A percentile compares a stretch with the other conserved stretches of the same genome.
These are phyloP conservation scores for Fragaria ananassa DNA, from an alignment of 306 rosid species.

Conservation along the genomic window DNA sequence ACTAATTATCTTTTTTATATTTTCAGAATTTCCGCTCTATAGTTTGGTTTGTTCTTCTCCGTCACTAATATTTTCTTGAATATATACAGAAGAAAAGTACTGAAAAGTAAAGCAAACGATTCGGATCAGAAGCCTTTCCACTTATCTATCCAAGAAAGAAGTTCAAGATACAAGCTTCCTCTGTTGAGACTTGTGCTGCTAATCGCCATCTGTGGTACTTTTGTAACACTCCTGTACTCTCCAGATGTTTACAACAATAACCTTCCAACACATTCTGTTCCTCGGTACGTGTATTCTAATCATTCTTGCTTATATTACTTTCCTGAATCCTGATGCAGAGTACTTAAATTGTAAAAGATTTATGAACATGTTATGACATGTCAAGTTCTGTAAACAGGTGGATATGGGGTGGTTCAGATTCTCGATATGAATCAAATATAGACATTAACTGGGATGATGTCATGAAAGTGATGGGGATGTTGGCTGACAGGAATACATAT, in stretches of 20 bases:
- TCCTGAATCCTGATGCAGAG: background rate
- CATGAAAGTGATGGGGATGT: conserved; percentile 37
- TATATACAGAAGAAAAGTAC: conserved; percentile 48
- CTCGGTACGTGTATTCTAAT: conserved; percentile 43
- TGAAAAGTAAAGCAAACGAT: conserved; percentile 53
- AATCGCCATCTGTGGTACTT: conserved; percentile 53
- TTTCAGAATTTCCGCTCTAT: background rate
- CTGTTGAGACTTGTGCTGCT: conserved; percentile 56
- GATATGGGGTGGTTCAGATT: conserved; percentile 85
- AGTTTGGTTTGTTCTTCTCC: background rate
- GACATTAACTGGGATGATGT: conserved; percentile 60
- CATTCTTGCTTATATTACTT: background rate
- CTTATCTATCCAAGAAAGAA: conserved; percentile 55
- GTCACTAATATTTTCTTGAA: conserved; percentile 15
- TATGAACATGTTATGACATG: conserved; percentile 13
- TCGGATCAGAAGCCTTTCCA: conserved; percentile 50
- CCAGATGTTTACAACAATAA: conserved; percentile 59
- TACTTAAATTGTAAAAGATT: background rate
- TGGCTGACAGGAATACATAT: conserved; percentile 36
- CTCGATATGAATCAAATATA: conserved; percentile 46
- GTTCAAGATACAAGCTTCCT: conserved; percentile 70
- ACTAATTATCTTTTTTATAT: background rate
- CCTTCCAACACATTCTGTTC: conserved; percentile 46
- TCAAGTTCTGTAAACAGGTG: conserved; percentile 52
- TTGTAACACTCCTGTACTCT: conserved; percentile 55